Conservation (phyloP, 805 yeast species). For the Yarrowia divulgata region DNA sequence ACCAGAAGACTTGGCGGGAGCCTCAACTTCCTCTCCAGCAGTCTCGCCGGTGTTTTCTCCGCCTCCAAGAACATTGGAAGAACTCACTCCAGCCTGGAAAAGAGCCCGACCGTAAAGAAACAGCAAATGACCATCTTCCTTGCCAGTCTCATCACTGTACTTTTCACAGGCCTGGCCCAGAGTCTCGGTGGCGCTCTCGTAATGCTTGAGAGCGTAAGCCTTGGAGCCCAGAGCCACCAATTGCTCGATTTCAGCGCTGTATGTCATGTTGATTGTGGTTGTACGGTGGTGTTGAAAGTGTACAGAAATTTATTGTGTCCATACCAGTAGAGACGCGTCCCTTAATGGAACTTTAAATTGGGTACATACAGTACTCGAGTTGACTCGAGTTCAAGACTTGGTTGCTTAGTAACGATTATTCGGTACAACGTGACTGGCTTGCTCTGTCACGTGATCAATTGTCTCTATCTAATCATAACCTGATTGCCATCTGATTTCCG, state of each 20-base stretch:
- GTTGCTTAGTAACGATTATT: too few species aligned
- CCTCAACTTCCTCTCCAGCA: slow-evolving; percentile 36
- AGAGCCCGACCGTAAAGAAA: slow-evolving; percentile 80
- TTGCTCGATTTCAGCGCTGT: slow-evolving; percentile 51
- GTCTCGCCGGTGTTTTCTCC: slow-evolving; percentile 46
- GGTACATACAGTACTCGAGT: too few species aligned
- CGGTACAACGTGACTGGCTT: too few species aligned
- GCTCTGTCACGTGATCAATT: too few species aligned
- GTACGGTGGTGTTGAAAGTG: neutral
- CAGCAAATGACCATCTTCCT: slow-evolving; percentile 74
- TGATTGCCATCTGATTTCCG: too few species aligned
- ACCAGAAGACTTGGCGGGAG: slow-evolving; percentile 43
- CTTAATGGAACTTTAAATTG: slow-evolving; percentile 2
- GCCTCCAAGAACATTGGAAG: slow-evolving; percentile 78
- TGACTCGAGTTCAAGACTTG: too few species aligned
- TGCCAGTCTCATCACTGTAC: slow-evolving; percentile 57
- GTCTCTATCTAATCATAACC: too few species aligned
- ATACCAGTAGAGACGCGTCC: slow-evolving; percentile 17
- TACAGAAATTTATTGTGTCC: neutral
- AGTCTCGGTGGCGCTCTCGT: slow-evolving; percentile 69
- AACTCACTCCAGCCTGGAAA: slow-evolving; percentile 76
- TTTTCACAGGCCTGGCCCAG: slow-evolving; percentile 77
- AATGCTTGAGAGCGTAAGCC: slow-evolving; percentile 68
- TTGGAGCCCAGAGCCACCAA: slow-evolving; percentile 68
- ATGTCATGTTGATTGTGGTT: neutral